Base-by-base conservation (phyloP, 176 grass and related monocot genomes). In the Carex parvula region DNA sequence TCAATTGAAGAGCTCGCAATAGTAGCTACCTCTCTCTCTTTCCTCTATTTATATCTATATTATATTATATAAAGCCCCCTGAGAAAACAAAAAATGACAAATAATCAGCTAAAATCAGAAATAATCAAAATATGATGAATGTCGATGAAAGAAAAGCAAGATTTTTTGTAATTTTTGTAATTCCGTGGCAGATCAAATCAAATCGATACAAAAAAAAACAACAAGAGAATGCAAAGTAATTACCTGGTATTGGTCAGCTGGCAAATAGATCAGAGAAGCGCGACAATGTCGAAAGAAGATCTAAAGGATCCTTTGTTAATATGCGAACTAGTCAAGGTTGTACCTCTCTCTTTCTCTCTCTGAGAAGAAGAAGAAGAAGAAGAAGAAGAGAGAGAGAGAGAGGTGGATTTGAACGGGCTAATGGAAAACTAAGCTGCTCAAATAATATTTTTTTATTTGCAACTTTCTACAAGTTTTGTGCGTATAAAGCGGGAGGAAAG, bases 201-300 rank as follows among this genome's bases (percentile, higher is more conserved):
- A 81, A 73, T 73, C 39, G 20, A 12, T 12, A 8, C 32, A 33
- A 33, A 46, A 24, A 48, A 46, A 81, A 8, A 26, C 26, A 62
- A 59, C 26, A 62, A 59, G 9, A 24, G n/a, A 60, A 81, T 63
- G 59, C 33, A 17, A 81, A 81, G 3, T 1, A 12, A 64, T 64
- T 50, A 81, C 79, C 79, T 81, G 8, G 76, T 79, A 60, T 58
- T 59, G 56, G 14, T 59, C 53, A 81, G 59, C 79, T 83, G 24
- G 80, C 37, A 83, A 83, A 17, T 83, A 83, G 61, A 67, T 67
- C 60, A 20, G 18, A 81, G n/a, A 66, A 8, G 21, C 41, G 37
- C 62, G 48, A 68, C 80, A 83, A 83, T 83, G 80, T 54, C 9
- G 56, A 66, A 48, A 82, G 79, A 81, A 64, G 80, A 83, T 83